Conservation (phyloP, 139 green algal genomes). For the Chlamydomonas sphaeroides region DNA sequence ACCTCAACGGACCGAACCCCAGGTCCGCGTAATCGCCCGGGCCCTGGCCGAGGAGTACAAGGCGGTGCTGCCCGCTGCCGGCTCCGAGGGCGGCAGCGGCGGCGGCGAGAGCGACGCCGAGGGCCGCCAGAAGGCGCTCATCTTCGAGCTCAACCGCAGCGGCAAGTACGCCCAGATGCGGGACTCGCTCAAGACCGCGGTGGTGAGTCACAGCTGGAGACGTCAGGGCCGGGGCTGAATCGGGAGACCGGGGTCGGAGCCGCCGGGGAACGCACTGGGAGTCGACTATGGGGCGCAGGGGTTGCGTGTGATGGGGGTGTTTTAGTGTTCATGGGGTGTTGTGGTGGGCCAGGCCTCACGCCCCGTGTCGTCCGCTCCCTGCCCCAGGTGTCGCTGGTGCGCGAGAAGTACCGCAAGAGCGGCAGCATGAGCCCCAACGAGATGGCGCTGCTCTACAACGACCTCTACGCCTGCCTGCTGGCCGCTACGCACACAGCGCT, state of each 20-base stretch:
- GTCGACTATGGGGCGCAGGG: too few relatives aligned
- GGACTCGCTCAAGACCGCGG: slow-evolving; percentile 33
- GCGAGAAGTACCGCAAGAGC: slow-evolving; percentile 45
- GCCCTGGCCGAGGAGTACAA: slow-evolving; percentile 32
- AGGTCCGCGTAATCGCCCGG: slow-evolving; percentile 18
- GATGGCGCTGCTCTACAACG: slow-evolving; percentile 45
- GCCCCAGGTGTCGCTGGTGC: slow-evolving; percentile 24
- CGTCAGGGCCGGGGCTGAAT: too few relatives aligned
- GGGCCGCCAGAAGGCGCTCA: slow-evolving; percentile 33
- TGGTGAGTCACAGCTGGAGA: too few relatives aligned
- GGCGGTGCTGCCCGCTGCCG: background rate
- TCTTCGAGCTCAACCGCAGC: slow-evolving; percentile 51
- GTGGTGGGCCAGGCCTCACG: too few relatives aligned
- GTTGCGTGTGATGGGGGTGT: too few relatives aligned
- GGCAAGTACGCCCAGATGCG: slow-evolving; percentile 37
- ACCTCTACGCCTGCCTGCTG: slow-evolving; percentile 34
- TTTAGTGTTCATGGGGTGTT: too few relatives aligned
- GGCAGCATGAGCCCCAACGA: slow-evolving; percentile 41
- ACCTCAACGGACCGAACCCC: background rate
- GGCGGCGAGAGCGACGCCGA: background rate
- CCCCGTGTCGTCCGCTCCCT: too few relatives aligned
- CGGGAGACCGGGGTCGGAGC: too few relatives aligned
- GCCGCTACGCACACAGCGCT: slow-evolving; percentile 19
- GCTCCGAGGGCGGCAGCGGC: background rate
- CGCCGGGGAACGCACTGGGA: too few relatives aligned